Base-by-base conservation (phyloP, 1,284 basidiomycete species). In the Irpex sp. region DNA sequence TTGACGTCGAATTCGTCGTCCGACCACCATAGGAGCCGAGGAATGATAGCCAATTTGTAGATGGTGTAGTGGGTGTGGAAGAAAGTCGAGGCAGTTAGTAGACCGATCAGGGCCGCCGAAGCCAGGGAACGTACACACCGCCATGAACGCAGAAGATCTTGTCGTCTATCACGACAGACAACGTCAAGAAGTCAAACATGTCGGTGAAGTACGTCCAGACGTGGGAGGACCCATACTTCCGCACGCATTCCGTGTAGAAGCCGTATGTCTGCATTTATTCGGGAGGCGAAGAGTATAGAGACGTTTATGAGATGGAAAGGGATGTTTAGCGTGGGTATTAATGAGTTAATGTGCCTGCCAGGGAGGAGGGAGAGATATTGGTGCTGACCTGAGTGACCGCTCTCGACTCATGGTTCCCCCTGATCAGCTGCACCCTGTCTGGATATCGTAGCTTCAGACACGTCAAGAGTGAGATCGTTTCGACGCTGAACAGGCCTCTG, bases 121-220 rank as follows among this genome's bases (percentile, higher is more conserved):
- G 17, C 15, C n/a, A 51, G 49, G 49, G 19, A 51, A 67, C 67
- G 58, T 48, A 71, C 80, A 63, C 70, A 91, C 95, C 97, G 69
- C 97, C 97, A 72, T 99, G 97, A 2, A 99, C 97, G 73, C 97
- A 99, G 76, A 99, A 98, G 82, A 99, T 98, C 72, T 91, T 91
- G 81, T 99, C 94, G 79, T 99, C 97, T 72, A 99, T 98, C 65
- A 99, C 97, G 63, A 97, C 96, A 44, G 93, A 96, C 59, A 99
- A 82, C 5, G 97, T 99, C 68, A 99, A 79, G 78, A 97, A 99
- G 82, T 99, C 97, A 77, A 99, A 99, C 97, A 99, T 98, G 80
- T 99, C 97, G 65, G 97, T 99, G 74, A 99, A 99, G 77, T 98
- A 98, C 47, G 94, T 96, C 97, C 97, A 99, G 48, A 98, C 97